Base-by-base conservation (phyloP, 179 eudicot genomes). In the Silene coronaria region DNA sequence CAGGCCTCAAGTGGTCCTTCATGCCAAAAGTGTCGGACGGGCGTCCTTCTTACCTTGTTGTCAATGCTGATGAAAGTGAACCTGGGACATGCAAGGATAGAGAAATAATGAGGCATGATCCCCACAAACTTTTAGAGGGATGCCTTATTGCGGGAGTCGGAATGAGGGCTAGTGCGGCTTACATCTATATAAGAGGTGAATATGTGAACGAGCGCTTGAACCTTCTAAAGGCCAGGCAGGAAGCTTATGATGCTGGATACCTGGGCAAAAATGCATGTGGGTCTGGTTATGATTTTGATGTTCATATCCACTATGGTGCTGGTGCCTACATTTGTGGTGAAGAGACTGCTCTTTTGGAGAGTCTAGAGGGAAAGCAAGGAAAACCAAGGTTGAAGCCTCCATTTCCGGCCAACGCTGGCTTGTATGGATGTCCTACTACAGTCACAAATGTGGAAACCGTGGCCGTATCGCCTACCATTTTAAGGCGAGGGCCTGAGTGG, bases 291-390 rank as follows among this genome's bases (percentile, higher is more conserved):
- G 96, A 95, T 84, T 95, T 92, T 80, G 99, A 95, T 34, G 97
- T 95, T 62, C 87, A 92, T 79, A 91, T 92, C 75, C 99, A 95
- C 73, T 92, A 80, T 82, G 99, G 97, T 78, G 99, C 97, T 66
- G 99, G 99, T 68, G 97, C 97, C 46, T 95, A 95, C 73, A 91
- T 95, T 30, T 92, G 99, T 77, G 99, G 99, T 75, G 99, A 95
- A 83, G 99, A 95, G 83, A 95, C 99, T 1, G 97, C 99, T 26
- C 93, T 95, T 58, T 76, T 95, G 71, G 97, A 92, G 85, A 90
- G 96, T 80, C 92, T 95, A 32, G 99, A 95, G 81, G 99, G 99
- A 19, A 92, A 92, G 72, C 97, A 92, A 86, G 99, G 97, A 38
- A 95, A 95, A 78, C 99, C 97, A 6, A 87, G 99, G 79, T 83